Base-by-base conservation (phyloP, 495 filamentous ascomycete genomes). In the Penicillium salamii region DNA sequence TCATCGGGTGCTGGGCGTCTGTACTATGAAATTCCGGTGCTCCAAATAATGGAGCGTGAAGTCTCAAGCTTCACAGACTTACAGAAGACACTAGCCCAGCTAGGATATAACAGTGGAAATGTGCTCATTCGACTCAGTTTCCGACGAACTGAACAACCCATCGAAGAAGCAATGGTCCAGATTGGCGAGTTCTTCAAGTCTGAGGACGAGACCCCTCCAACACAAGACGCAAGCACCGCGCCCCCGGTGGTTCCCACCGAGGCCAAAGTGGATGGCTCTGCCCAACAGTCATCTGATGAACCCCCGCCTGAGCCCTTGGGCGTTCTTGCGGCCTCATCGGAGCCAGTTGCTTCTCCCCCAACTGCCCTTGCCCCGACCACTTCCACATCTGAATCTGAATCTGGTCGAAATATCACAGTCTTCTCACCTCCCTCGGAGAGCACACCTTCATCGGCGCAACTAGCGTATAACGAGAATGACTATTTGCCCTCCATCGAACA, bases 401-500 rank as follows among this genome's bases (percentile, higher is more conserved):
- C 58, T 50, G 37, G 44, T 28, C 79, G 79, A 17, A 76, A 80
- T 8, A 72, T 95, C 29, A 78, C 81, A 8, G 82, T 97, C 46
- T 97, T 85, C 69, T 77, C 81, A 3, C 84, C 93, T 2, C 88
- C 93, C 1, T 72, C 81, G 20, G 81, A 73, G 39, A 66, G 75
- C 38, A 92, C 83, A 1, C 92, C 89, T n/a, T 78, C 76, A 15
- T 95, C 93, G 28, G 86, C 89, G 23, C 70, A 75, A 47, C 67
- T 73, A 41, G 63, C 75, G 12, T 80, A 83, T 51, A 78, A 88
- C 19, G 88, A 91, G 47, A 76, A 75, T 15, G 89, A 89, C 54
- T 97, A 88, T 63, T 78, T 87, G 19, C 90, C 91, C 1, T 89
- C 87, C 15, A 82, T 96, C 54, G 88, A 86, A 33, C 90, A 97